phyloP scores from a whole-genome alignment of 2,329 filamentous ascomycete species.

The Aureobasidium subglaciale region DNA sequence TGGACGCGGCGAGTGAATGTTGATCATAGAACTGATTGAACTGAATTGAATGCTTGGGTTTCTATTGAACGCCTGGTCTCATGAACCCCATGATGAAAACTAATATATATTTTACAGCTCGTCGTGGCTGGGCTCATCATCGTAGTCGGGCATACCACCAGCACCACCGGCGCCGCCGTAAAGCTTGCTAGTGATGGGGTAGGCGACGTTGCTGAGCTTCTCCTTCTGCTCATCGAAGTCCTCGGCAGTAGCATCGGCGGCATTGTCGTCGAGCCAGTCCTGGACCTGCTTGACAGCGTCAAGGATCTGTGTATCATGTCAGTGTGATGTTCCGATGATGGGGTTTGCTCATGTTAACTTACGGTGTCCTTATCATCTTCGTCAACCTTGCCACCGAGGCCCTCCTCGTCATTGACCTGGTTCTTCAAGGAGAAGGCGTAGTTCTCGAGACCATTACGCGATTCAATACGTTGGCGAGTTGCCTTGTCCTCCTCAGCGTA shows the following conservation, averaged over 20 bases:
- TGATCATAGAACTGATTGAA: too few relatives aligned
- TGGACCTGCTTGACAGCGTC: constrained; percentile 95
- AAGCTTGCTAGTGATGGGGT: constrained; percentile 98
- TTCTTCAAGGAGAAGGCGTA: constrained; percentile 99
- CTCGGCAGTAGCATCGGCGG: constrained; percentile 72
- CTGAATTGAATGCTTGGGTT: constrained; percentile 1
- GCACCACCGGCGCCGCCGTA: constrained; percentile 56
- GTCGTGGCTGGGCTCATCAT: constrained; percentile 54
- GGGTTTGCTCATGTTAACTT: constrained; percentile 32
- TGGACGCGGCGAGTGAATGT: too few relatives aligned
- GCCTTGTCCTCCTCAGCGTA: constrained; percentile 99
- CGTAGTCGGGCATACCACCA: constrained; percentile 53
- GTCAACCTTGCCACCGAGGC: constrained; percentile 95
- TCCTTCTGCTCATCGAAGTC: constrained; percentile 99
- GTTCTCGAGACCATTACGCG: constrained; percentile 95
- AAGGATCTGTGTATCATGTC: constrained; percentile 53
- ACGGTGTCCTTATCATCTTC: constrained; percentile 97
- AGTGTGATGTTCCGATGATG: constrained; percentile 24
- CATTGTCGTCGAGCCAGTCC: constrained; percentile 97
- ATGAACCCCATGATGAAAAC: constrained; percentile 1
- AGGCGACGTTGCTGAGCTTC: constrained; percentile 93
- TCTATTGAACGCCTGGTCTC: constrained; percentile 8
- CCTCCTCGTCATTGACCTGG: constrained; percentile 95
- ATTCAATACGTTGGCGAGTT: constrained; percentile 91
- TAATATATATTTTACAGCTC: constrained; percentile 35